A percentile compares a stretch with the other conserved stretches of the same genome.
These are phyloP conservation scores for Tylopilus rubrobrunneus DNA, from an alignment of 768 basidiomycete species.

Conservation along the genomic window DNA sequence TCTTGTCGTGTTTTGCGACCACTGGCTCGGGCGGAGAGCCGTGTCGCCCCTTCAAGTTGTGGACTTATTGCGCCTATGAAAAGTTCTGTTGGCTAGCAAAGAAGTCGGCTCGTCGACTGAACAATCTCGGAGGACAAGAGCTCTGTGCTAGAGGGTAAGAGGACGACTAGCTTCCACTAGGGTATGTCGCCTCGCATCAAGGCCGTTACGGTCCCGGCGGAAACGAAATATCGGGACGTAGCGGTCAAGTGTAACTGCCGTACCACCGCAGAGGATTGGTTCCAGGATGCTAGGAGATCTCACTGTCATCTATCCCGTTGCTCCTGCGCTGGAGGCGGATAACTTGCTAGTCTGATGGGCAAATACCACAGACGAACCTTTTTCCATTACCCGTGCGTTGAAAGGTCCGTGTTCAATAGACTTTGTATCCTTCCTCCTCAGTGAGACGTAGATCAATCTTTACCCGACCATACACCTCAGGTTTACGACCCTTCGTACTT, in stretches of 20 bases:
- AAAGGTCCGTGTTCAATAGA: constrained; percentile 30
- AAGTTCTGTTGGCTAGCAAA: constrained; percentile 91
- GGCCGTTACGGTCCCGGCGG: no score
- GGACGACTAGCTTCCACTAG: constrained; percentile 80
- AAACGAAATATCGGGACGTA: constrained; percentile 41
- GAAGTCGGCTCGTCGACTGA: constrained; percentile 62
- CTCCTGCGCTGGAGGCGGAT: constrained; percentile 60
- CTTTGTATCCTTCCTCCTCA: constrained; percentile 2
- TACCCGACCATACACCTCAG: constrained; percentile 20
- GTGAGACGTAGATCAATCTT: constrained; percentile 12
- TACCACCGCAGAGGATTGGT: constrained; percentile 80
- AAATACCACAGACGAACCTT: constrained; percentile 54
- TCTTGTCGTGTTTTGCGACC: constrained; percentile 60
- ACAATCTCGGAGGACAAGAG: constrained; percentile 63
- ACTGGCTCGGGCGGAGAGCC: constrained; percentile 74
- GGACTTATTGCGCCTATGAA: constrained; percentile 51
- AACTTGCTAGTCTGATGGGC: constrained; percentile 61
- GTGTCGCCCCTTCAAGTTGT: no score
- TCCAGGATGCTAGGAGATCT: constrained; percentile 95
- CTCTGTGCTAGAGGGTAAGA: constrained; percentile 72
- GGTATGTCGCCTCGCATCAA: constrained; percentile 42
- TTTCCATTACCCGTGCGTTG: constrained; percentile 35
- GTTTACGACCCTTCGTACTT: constrained; percentile 63
- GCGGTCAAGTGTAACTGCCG: constrained; percentile 59
- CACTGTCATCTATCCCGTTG: constrained; percentile 74